Evolutionary conservation across 306 rosid genomes (phyloP).

Genomic region (Quercus ilex): DNA sequence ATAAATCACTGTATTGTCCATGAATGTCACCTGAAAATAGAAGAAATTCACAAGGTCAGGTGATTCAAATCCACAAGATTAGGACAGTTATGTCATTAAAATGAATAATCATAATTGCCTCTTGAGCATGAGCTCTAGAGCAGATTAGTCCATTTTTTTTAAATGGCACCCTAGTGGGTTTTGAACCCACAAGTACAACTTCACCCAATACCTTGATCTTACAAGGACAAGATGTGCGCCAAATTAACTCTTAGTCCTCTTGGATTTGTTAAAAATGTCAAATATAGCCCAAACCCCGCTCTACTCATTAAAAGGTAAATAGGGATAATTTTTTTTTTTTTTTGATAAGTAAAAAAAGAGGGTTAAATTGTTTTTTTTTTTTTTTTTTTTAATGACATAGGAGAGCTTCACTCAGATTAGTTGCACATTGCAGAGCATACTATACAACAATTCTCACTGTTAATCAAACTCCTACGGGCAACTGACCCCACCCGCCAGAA

Average conservation of each 20-base stretch:
- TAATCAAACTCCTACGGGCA: too few relatives aligned
- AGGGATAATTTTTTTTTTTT: not conserved
- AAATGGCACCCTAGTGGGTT: too few relatives aligned
- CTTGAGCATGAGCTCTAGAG: not conserved
- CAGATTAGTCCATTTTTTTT: not conserved
- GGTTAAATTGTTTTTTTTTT: too few relatives aligned
- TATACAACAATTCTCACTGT: too few relatives aligned
- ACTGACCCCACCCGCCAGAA: too few relatives aligned
- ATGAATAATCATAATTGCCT: not conserved
- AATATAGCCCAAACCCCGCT: not conserved
- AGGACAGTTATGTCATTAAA: not conserved
- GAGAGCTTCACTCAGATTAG: too few relatives aligned
- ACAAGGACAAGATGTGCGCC: too few relatives aligned
- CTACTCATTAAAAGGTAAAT: not conserved
- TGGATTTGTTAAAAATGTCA: not conserved
- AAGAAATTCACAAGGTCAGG: constrained; percentile 14
- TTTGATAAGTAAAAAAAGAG: too few relatives aligned
- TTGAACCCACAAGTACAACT: too few relatives aligned
- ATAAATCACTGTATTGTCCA: constrained; percentile 87
- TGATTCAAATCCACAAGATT: not conserved
- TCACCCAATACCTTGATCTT: too few relatives aligned
- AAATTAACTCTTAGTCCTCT: not conserved
- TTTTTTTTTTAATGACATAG: too few relatives aligned
- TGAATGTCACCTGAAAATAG: constrained; percentile 76
- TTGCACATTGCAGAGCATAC: too few relatives aligned